A percentile compares a stretch with the other conserved stretches of the same genome.
Conservation (phyloP, 495 filamentous ascomycete genomes). For the Aspergillus nidulans region DNA sequence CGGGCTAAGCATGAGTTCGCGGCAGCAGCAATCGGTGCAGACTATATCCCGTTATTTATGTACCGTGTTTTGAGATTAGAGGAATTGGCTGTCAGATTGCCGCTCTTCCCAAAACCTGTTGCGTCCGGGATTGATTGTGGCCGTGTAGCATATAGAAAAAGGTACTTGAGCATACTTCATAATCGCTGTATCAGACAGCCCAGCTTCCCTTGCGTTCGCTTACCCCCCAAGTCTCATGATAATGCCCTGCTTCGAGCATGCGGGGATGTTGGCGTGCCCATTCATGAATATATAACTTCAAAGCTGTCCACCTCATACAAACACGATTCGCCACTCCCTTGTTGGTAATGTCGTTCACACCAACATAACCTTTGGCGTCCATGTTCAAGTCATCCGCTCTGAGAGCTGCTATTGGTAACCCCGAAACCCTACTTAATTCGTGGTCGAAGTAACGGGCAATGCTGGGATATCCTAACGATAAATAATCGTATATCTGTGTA, state of each 20-base stretch:
- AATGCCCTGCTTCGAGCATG: conserved; percentile 49
- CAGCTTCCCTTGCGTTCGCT: conserved; percentile 74
- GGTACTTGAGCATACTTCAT: background rate
- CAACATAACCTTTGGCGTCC: conserved; percentile 63
- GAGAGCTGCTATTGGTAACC: conserved; percentile 59
- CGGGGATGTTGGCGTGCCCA: conserved; percentile 77
- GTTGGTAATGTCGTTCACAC: conserved; percentile 41
- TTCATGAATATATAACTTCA: conserved; percentile 75
- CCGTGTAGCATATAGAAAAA: too few species aligned
- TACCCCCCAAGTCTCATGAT: conserved; percentile 63
- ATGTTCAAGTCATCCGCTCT: conserved; percentile 65
- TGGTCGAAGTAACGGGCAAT: conserved; percentile 76
- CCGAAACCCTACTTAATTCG: conserved; percentile 75
- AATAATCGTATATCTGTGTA: conserved; percentile 93
- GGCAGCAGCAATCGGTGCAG: background rate
- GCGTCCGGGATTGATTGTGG: too few species aligned
- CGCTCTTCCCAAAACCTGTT: too few species aligned
- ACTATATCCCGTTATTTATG: background rate
- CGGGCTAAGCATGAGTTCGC: too few species aligned
- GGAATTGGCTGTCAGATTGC: too few species aligned
- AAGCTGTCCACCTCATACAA: conserved; percentile 73
- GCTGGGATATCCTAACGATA: conserved; percentile 84
- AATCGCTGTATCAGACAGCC: conserved; percentile 56
- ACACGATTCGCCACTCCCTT: conserved; percentile 36
- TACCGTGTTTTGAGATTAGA: too few species aligned